Evolutionary conservation across 108 stramenopile species (phyloP), one percentile per base, ranked within the genome.

Genomic region (Nitzschia putrida): DNA sequence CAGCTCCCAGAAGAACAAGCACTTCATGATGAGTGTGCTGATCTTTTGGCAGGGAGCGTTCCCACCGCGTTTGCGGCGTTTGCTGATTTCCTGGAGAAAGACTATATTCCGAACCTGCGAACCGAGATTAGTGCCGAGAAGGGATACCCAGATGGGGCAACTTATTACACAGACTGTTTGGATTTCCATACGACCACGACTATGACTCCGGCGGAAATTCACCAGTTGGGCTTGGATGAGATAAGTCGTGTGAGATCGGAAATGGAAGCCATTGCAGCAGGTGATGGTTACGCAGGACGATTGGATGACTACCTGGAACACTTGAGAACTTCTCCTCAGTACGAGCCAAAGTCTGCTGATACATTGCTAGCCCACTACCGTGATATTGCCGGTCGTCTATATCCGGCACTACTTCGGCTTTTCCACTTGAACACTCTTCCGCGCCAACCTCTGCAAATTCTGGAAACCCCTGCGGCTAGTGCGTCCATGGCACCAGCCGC

Each of bases 111-210:
- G 8, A 71, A 81, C 26, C 55, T 83, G 14, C 58, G 75, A 22
- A 53, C 61, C 22, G 82, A 80, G 22, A 83, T 86, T 25, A 81
- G 82, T 59, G 79, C 79, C 13, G 43, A 65, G 16, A 72, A 56
- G 38, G 79, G 80, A 22, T 81, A 79, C 60, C 85, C 85, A 16
- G 55, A 80, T 55, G 85, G 85, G 12, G 59, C 57, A 54, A 26
- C 54, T 25, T 86, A 86, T 56, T 86, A 83, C 51, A 49, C 58
- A 58, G 73, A 78, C 50, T 81, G 82, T 52, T 53, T 86, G 34
- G 53, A 65, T 16, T 83, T 81, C 47, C 82, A 86, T 52, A 86
- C 85, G 5, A 86, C 85, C 22, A 86, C 82, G n/a, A 63, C 22
- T 47, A 79, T 80, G 76, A 80, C 80, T 8, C 79, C 81, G 9